These are phyloP conservation scores for Apiospora sp. DNA, from an alignment of 2,329 filamentous ascomycete genomes.

Conservation along the genomic window DNA sequence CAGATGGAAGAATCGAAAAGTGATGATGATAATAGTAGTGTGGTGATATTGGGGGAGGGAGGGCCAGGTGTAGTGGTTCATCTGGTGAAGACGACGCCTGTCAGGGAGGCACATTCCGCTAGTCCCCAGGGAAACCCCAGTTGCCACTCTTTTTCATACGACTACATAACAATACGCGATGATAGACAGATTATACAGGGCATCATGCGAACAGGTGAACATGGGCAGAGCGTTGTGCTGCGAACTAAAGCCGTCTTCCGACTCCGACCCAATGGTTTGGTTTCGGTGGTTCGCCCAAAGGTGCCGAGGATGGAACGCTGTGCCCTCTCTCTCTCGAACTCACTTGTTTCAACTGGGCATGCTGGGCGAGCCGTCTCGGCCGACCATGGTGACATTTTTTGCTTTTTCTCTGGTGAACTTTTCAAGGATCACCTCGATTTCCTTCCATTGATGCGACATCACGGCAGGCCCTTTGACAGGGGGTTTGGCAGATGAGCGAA, in stretches of 20 bases:
- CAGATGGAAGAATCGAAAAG: too few species aligned
- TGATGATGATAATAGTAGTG: background rate
- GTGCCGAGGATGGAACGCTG: too few species aligned
- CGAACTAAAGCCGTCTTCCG: background rate
- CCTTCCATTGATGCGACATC: background rate
- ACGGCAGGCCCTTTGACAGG: background rate
- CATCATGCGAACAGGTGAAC: background rate
- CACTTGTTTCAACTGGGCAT: slow-evolving; percentile 5
- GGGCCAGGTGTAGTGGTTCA: background rate
- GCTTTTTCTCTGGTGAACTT: too few species aligned
- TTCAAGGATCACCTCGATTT: too few species aligned
- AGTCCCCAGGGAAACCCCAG: slow-evolving; percentile 21
- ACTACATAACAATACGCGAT: background rate
- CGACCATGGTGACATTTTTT: background rate
- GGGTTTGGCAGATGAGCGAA: background rate
- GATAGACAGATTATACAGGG: background rate
- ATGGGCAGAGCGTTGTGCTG: background rate
- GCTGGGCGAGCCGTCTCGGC: background rate
- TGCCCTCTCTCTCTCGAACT: too few species aligned
- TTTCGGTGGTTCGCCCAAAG: background rate
- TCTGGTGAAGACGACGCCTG: background rate
- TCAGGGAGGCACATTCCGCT: background rate
- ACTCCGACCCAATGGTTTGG: background rate
- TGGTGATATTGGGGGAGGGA: background rate
- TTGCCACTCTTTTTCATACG: background rate